Evolutionary conservation across 352 stramenopile genomes (phyloP).

Genomic region (Globisporangium polare): DNA sequence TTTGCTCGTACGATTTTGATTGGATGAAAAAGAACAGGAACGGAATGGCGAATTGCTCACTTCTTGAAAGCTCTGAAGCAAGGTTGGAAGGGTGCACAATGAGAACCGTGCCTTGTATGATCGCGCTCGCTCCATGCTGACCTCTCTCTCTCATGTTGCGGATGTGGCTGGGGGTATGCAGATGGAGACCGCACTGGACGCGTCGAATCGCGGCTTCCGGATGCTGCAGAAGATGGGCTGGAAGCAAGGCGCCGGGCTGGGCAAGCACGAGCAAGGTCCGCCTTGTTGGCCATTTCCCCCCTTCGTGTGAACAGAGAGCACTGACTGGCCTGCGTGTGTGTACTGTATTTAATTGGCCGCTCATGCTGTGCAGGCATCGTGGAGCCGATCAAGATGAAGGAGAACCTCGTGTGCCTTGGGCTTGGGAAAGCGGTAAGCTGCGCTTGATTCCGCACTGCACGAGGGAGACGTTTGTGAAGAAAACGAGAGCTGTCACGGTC

Average conservation of each 20-base stretch:
- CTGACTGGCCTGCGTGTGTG: not conserved
- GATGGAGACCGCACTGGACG: slow-evolving; percentile 27
- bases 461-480: not conserved
- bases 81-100: no score
- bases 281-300: no score
- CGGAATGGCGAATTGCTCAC: no score
- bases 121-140: no score
- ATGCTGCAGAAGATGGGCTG: slow-evolving; percentile 66
- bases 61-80: no score
- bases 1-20: no score
- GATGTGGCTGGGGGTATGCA: not conserved
- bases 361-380: slow-evolving; percentile 32
- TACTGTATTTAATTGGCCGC: not conserved
- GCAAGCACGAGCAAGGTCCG: slow-evolving; percentile 44
- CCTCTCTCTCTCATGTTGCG: no score
- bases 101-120: no score
- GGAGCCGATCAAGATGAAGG: slow-evolving; percentile 55
- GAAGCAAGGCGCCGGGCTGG: slow-evolving; percentile 43
- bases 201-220: slow-evolving; percentile 51
- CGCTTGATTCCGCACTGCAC: not conserved
- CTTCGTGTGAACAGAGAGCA: no score
- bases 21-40: no score
- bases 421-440: slow-evolving; percentile 48
- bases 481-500: slow-evolving; percentile 14
- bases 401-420: slow-evolving; percentile 51